Evolutionary conservation across 495 filamentous ascomycete species (phyloP).

Genomic region (Jackrogersella minutella): DNA sequence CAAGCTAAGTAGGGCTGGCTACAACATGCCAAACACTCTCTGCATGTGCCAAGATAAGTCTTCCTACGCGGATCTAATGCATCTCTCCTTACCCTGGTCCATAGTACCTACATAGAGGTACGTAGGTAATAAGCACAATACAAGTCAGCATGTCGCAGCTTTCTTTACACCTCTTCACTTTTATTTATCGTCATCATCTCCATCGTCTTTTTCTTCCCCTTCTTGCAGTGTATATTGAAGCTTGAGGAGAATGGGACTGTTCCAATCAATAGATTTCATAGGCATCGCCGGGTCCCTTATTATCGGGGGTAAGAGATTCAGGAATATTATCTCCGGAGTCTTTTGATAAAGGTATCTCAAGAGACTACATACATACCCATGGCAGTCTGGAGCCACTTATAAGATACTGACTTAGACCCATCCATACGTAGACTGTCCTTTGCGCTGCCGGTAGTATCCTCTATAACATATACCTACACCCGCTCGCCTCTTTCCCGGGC

Average conservation of each 20-base stretch:
- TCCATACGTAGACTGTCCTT: neutral
- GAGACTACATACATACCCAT: neutral
- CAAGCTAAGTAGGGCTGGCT: no score
- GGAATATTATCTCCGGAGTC: neutral
- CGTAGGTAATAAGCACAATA: no score
- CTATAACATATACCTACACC: constrained; percentile 60
- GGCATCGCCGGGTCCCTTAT: constrained; percentile 2
- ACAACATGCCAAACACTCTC: no score
- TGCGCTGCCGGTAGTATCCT: constrained; percentile 26
- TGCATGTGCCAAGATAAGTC: no score
- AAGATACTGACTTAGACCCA: neutral
- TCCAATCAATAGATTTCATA: constrained; percentile 2
- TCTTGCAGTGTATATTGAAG: neutral
- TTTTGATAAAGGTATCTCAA: neutral
- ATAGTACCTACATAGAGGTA: no score
- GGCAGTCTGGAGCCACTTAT: no score
- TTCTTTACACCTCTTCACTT: no score
- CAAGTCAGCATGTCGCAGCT: no score
- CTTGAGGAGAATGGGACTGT: neutral
- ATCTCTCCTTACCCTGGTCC: no score
- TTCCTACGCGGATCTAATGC: no score
- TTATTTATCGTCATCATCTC: no score
- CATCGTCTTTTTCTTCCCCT: no score
- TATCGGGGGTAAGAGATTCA: constrained; percentile 10
- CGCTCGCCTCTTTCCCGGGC: constrained; percentile 56